Evolutionary conservation across 2,329 filamentous ascomycete genomes (phyloP), one percentile per base, ranked within the genome.

Genomic region (Hymenoscyphus fraxineus): DNA sequence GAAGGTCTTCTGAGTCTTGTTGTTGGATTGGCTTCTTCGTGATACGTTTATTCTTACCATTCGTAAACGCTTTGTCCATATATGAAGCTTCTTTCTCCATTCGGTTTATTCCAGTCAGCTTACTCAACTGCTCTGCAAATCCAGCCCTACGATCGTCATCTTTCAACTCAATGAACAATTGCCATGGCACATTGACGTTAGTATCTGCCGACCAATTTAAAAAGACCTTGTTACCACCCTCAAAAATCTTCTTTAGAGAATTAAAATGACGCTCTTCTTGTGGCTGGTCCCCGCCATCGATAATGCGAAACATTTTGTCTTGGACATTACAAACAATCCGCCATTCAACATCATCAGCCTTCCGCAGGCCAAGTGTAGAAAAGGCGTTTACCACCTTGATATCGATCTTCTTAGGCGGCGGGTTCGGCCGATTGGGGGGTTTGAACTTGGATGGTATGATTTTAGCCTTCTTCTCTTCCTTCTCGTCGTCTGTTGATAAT

Each of bases 41-140:
- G 12, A 59, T 7, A 2, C 16, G 35, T 19, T 16, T 44, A 10
- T 9, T 47, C 35, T 19, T 38, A 9, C 16, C 3, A 39, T 10
- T 1, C 12, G 31, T 2, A 19, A 68, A 66, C 3, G 59, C 54
- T 44, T 35, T 68, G 3, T 64, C 59, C 6, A 68, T 19, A 16
- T 64, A 59, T 32, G 59, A 61, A 16, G 16, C 58, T 5, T 13
- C 16, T 60, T 32, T 31, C 19, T 7, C 5, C 7, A 5, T 22
- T 22, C 5, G 35, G 5, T 16, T 19, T 15, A 51, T n/a, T 22
- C 7, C 19, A 19, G 44, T 22, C 19, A 51, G 44, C 44, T 51
- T 22, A 10, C n/a, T n/a, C 12, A 60, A 22, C 15, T 32, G 40
- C 5, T 16, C 40, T 47, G 5, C 12, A 3, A 68, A 55, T 10